Base-by-base conservation (phyloP, 2,329 filamentous ascomycete genomes). In the Graphium sp. region DNA sequence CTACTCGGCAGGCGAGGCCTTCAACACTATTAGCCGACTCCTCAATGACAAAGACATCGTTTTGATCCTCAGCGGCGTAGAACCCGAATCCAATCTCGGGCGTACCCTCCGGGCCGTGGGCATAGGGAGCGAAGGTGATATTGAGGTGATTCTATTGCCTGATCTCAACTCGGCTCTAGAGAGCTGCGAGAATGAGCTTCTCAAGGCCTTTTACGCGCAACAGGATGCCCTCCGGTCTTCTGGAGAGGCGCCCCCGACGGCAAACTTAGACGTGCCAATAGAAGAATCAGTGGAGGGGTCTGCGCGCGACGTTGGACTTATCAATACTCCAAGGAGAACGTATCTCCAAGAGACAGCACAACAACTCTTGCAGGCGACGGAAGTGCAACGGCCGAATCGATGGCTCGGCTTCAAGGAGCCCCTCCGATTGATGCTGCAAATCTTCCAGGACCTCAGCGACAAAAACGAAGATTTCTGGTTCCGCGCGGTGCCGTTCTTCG, bases 391-490 rank as follows among this genome's bases (percentile, higher is more conserved):
- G 5, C 57, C 67, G 13, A 62, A 67, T 2, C 78, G 74, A 43
- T 95, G 85, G 79, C 74, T 78, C 42, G 72, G 74, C 39, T 91
- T 94, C 49, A 81, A 80, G 38, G 84, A 94, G 46, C 89, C 89
- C 0, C 67, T 95, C 6, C 79, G 82, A 2, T 70, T 98, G 26
- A 82, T 98, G 50, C 65, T 98, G 15, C 87, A 94, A 47, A 82
- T 89, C n/a, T 95, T 98, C 55, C 78, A 89, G 45, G 80, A 83
- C 24, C 59, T 94, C 9, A 91, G 81, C 29, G 60, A 72, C 29
- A 74, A 80, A 48, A 89, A 87, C 44, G 84, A 93, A 49, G 85
- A 94, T 49, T 95, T 95, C 47, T 98, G 89, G 89, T 87, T 85
- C 50, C 71, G 71, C 2, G 75, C 74, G 0, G 70, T 71, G 5